phyloP scores from a whole-genome alignment of 768 basidiomycete genomes.

The Suillus decipiens region DNA sequence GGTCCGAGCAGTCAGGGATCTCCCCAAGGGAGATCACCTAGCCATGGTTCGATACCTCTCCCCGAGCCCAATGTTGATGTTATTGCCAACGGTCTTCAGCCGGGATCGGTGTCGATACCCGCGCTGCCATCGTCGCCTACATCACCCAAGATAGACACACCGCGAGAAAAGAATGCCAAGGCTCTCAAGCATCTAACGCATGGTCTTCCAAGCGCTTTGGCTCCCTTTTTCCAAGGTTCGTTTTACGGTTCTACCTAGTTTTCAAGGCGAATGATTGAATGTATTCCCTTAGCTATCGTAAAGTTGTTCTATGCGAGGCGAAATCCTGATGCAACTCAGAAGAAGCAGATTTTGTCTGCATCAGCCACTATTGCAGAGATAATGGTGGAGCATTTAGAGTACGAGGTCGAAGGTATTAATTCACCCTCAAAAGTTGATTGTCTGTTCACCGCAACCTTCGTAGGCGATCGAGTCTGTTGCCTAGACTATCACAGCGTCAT shows the following conservation, averaged over 20 bases:
- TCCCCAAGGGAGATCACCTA: slow-evolving; percentile 51
- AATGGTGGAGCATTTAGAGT: slow-evolving; percentile 68
- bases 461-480: slow-evolving; percentile 43
- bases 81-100: slow-evolving; percentile 31
- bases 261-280: not conserved
- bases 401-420: slow-evolving; percentile 49
- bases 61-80: slow-evolving; percentile 38
- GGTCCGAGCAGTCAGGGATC: slow-evolving; percentile 44
- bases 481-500: slow-evolving; percentile 57
- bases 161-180: slow-evolving; percentile 66
- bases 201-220: slow-evolving; percentile 71
- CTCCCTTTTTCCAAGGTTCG: slow-evolving; percentile 87
- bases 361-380: slow-evolving; percentile 71
- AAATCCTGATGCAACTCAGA: slow-evolving; percentile 72
- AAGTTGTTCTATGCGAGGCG: slow-evolving; percentile 85
- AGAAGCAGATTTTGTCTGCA: slow-evolving; percentile 72
- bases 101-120: slow-evolving; percentile 24
- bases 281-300: slow-evolving; percentile 61
- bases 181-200: slow-evolving; percentile 80
- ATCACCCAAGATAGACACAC: slow-evolving; percentile 42
- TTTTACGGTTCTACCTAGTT: slow-evolving; percentile 11
- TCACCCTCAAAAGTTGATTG: not conserved
- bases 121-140: slow-evolving; percentile 26
- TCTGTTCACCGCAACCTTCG: not conserved
- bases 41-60: slow-evolving; percentile 42